Base-by-base conservation (phyloP, 2,329 filamentous ascomycete species). In the Chaetomiaceae sp. region DNA sequence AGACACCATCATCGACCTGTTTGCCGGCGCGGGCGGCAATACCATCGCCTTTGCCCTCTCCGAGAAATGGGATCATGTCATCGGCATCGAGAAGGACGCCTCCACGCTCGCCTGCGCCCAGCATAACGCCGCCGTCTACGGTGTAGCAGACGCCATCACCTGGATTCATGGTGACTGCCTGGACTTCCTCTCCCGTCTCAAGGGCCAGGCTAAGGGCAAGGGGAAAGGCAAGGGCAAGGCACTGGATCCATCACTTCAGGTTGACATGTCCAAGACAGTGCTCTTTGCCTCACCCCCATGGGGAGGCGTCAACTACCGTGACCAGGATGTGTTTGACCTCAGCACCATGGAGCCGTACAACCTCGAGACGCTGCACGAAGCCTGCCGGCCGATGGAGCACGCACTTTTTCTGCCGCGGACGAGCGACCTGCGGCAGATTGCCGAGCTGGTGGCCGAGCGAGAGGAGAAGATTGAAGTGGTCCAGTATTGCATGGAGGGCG, bases 151-250 rank as follows among this genome's bases (percentile, higher is more conserved):
- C 43, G 82, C 65, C 63, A 92, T 99, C 61, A 87, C 83, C 48
- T 99, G 90, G 86, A 78, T 96, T 33, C 75, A 87, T 48, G 91
- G 86, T 4, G 91, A 97, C 69, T 93, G 87, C 65, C 95, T 99
- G 63, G 78, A 87, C 31, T 82, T 83, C 42, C 68, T 95, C 20
- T 68, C 75, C n/a, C 52, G 54, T 6, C 42, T 53, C 4, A 57
- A 62, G 17, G 44, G 25, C 17, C 44, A 17, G n/a, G 35, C 19
- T 14, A 41, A 37, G 30, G 17, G 17, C 17, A 40, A 40, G 21
- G 21, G 33, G 3, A 45, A 45, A 10, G 25, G n/a, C 16, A 44
- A 41, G 16, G 34, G 8, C 1, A 17, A 33, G 13, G 41, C 12
- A n/a, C 60, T 75, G 3, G 65, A 71, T 8, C 62, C 67, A 5